Evolutionary conservation across 75 land plant species (phyloP).

Genomic region (Selaginella moellendorffii): DNA sequence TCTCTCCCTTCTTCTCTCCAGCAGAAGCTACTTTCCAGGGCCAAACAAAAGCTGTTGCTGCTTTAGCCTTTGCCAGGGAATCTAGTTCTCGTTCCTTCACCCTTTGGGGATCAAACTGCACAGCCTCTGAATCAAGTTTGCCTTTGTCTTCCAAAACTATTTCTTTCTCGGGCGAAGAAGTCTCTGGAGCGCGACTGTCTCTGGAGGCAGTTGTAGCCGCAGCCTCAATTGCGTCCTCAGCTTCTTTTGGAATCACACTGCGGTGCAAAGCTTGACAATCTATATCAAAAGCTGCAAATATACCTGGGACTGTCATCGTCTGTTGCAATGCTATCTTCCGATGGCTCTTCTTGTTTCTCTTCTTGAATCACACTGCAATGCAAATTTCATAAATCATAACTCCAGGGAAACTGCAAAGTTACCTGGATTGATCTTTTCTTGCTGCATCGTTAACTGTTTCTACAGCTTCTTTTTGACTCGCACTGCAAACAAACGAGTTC

Average conservation of each 20-base stretch:
- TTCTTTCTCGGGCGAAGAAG: background rate
- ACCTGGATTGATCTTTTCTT: too few species aligned
- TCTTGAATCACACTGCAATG: too few species aligned
- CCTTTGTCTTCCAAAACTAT: background rate
- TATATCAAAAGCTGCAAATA: too few species aligned
- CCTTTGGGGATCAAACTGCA: background rate
- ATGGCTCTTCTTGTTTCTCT: too few species aligned
- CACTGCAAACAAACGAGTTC: background rate
- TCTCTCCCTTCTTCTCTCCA: constrained; percentile 2
- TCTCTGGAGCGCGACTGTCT: background rate
- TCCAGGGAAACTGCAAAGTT: too few species aligned
- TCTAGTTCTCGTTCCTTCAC: background rate
- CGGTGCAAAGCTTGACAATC: too few species aligned
- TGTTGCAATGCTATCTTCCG: too few species aligned
- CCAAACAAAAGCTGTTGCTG: background rate
- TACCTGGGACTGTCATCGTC: too few species aligned
- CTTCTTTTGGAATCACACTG: too few species aligned
- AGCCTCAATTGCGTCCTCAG: too few species aligned
- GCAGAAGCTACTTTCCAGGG: background rate
- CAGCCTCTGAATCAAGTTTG: background rate
- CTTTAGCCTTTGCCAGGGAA: background rate
- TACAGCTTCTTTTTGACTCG: background rate
- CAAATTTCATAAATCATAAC: too few species aligned
- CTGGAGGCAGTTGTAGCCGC: too few species aligned
- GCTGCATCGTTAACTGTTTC: background rate